Base-by-base conservation (phyloP, 2,329 filamentous ascomycete genomes). In the Penicillium sp. region DNA sequence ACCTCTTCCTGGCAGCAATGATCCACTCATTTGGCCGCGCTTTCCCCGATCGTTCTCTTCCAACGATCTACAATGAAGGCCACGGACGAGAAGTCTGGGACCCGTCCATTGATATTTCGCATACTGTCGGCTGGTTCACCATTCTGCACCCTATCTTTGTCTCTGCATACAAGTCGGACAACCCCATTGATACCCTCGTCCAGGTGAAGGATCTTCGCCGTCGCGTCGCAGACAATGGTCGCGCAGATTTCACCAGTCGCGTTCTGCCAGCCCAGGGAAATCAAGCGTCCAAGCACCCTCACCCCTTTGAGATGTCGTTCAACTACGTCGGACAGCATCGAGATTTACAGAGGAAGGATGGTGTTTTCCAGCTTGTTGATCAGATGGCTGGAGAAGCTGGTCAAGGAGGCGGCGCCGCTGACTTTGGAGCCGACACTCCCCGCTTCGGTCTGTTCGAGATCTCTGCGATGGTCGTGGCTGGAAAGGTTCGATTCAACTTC, bases 401-500 rank as follows among this genome's bases (percentile, higher is more conserved):
- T 2, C 75, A 72, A 52, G 76, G 77, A 50, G 76, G 77, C 43
- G 76, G 74, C 16, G 75, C 74, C 22, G 74, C 76, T 5, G 78
- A 81, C 56, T 76, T 79, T 45, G 78, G 78, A 9, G 65, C 70
- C 37, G 64, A 72, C 5, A 77, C 78, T 11, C 77, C 76, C 10
- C 74, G 78, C 4, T 79, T 80, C 57, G 78, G 75, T 5, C 69
- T 83, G 0, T 79, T 83, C 55, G 81, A 83, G 58, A 79, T 82
- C 37, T 79, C 79, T 0, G 80, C 80, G 1, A 76, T 80, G 50
- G 74, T 81, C 4, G 76, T 77, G 14, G 72, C 76, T 49, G 79
- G 77, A 0, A 69, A 68, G 14, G 70, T 82, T 24, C 75, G 78
- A 9, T 78, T 82, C 50, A 76, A 75, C 0, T 82, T 82, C 62